phyloP scores from a whole-genome alignment of 495 filamentous ascomycete genomes.

The Penicillium robsamsonii region DNA sequence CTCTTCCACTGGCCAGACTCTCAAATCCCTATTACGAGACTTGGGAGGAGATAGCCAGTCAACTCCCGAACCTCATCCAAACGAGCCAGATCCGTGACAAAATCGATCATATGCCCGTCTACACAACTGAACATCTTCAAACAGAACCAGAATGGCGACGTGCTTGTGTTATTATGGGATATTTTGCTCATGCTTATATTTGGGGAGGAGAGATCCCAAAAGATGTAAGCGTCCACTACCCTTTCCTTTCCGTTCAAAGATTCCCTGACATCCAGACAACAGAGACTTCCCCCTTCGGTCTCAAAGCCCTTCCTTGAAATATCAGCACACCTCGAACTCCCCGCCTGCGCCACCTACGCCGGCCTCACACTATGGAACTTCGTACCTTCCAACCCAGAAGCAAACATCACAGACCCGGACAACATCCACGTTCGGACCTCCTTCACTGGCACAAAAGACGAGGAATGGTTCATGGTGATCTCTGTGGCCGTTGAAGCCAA shows the following conservation, averaged over 20 bases:
- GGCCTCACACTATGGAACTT: conserved; percentile 92
- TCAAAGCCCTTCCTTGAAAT: conserved; percentile 76
- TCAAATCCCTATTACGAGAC: conserved; percentile 81
- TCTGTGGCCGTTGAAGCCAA: conserved; percentile 94
- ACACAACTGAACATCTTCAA: conserved; percentile 70
- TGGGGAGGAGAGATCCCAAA: conserved; percentile 86
- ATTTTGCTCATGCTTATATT: conserved; percentile 88
- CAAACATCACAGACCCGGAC: conserved; percentile 75
- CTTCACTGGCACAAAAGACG: conserved; percentile 89
- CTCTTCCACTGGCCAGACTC: conserved; percentile 69
- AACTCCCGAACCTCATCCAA: conserved; percentile 75
- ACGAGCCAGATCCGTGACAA: conserved; percentile 69
- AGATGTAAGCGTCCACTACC: conserved; percentile 50
- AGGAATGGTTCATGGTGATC: conserved; percentile 96
- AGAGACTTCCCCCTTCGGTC: conserved; percentile 79
- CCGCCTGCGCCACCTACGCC: conserved; percentile 91
- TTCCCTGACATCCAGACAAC: neutral
- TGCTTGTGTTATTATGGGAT: conserved; percentile 81
- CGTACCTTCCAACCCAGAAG: conserved; percentile 66
- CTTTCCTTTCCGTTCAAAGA: neutral
- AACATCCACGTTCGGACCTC: conserved; percentile 79
- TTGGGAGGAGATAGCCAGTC: conserved; percentile 78
- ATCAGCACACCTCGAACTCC: conserved; percentile 78
- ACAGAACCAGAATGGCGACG: conserved; percentile 86
- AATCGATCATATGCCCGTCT: conserved; percentile 73